A percentile compares a stretch with the other conserved stretches of the same genome.
Conservation (phyloP, 1,284 basidiomycete genomes). For the Ceratobasidium papillatum region DNA sequence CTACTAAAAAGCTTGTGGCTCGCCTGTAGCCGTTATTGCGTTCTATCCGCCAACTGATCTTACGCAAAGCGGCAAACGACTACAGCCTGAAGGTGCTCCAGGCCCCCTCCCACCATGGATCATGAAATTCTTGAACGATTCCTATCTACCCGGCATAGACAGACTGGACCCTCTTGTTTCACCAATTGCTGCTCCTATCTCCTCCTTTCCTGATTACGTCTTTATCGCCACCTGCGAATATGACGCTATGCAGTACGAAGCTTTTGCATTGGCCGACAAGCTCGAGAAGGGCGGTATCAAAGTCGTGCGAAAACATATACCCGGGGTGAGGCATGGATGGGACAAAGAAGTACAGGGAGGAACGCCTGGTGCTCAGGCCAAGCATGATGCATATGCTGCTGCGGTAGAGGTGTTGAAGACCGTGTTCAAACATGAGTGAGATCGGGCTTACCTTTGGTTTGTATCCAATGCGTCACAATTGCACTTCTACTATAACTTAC, state of each 20-base stretch:
- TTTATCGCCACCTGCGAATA: constrained; percentile 3
- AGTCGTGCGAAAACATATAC: constrained; percentile 8
- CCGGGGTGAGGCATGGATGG: constrained; percentile 6
- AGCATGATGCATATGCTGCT: constrained; percentile 1
- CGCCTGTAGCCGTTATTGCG: background rate
- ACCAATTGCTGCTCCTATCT: constrained; percentile 5
- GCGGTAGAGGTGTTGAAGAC: constrained; percentile 14
- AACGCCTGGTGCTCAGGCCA: background rate
- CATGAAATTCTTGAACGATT: background rate
- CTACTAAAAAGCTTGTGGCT: background rate
- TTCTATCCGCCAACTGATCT: constrained; percentile 13
- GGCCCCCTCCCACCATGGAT: background rate
- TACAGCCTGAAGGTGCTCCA: background rate
- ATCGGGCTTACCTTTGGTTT: background rate
- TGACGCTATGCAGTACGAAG: constrained; percentile 12
- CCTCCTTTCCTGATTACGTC: constrained; percentile 3
- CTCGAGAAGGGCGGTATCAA: constrained; percentile 19
- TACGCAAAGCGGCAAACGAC: background rate
- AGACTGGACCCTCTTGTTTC: constrained; percentile 5
- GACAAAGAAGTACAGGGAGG: constrained; percentile 16
- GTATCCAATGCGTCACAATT: background rate
- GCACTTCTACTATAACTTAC: too few species aligned
- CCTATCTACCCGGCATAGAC: constrained; percentile 15
- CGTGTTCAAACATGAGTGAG: background rate
- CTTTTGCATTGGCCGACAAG: background rate